Percentiles rank a stretch among this genome's conserved stretches.
These are phyloP conservation scores for Umbelopsis vinacea DNA, from an alignment of 192 early-diverging fungal genomes.

Conservation along the genomic window DNA sequence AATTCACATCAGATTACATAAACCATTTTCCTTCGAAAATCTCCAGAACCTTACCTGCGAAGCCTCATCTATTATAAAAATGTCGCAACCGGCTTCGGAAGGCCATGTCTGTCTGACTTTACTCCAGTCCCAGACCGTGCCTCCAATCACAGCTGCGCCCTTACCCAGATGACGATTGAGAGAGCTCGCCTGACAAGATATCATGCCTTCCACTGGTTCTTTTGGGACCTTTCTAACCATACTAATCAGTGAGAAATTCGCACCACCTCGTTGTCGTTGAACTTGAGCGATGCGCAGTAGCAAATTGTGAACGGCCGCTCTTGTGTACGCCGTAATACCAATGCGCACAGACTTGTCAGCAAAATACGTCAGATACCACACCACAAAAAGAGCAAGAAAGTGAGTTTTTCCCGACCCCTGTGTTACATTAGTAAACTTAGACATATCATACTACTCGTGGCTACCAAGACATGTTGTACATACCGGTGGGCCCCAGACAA, in stretches of 20 bases:
- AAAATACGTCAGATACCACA: slow-evolving; percentile 46
- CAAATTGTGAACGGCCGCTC: slow-evolving; percentile 50
- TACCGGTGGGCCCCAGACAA: slow-evolving; percentile 59
- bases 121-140: slow-evolving; percentile 48
- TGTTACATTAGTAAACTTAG: slow-evolving; percentile 6
- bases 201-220: slow-evolving; percentile 7
- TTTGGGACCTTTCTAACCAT: slow-evolving; percentile 22
- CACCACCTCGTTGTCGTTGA: slow-evolving; percentile 27
- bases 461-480: background rate
- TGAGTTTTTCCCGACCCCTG: slow-evolving; percentile 60
- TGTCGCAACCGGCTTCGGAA: slow-evolving; percentile 26
- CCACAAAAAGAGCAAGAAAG: slow-evolving; percentile 49
- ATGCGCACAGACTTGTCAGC: slow-evolving; percentile 42
- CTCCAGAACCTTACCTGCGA: slow-evolving; percentile 35
- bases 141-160: slow-evolving; percentile 36
- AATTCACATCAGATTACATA: no score
- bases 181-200: slow-evolving; percentile 20
- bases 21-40: no score
- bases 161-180: slow-evolving; percentile 9
- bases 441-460: background rate
- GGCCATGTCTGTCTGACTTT: slow-evolving; percentile 32
- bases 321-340: slow-evolving; percentile 54
- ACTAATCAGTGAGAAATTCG: slow-evolving; percentile 38
- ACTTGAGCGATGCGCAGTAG: slow-evolving; percentile 38
- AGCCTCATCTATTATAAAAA: slow-evolving; percentile 46